Conservation (phyloP, 345 rosid genomes). For the Rhodamnia rubescens region DNA sequence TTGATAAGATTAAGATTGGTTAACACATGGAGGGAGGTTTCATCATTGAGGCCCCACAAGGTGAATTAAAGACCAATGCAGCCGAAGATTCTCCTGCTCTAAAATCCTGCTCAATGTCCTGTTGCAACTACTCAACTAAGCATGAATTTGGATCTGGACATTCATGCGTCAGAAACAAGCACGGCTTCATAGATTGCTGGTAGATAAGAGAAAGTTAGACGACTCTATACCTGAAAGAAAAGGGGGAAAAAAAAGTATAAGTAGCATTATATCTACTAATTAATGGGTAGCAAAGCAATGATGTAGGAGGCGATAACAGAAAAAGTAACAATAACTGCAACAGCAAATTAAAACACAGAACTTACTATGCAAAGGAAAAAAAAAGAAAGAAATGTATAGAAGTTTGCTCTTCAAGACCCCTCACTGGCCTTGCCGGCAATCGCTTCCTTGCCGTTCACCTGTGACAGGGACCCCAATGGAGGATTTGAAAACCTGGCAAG, state of each 20-base stretch:
- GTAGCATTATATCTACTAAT: neutral
- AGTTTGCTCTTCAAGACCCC: constrained; percentile 23
- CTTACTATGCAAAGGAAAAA: constrained; percentile 22
- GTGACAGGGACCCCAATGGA: constrained; percentile 28
- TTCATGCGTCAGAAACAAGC: neutral
- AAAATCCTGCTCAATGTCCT: neutral
- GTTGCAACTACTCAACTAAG: neutral
- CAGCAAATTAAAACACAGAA: neutral
- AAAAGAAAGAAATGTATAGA: neutral
- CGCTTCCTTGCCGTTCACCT: constrained; percentile 40
- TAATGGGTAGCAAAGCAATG: neutral
- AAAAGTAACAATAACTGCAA: neutral
- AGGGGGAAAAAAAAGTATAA: neutral
- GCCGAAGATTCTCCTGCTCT: constrained; percentile 1
- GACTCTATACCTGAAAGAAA: constrained; percentile 50
- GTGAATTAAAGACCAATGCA: constrained; percentile 1
- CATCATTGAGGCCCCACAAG: constrained; percentile 39
- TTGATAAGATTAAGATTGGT: constrained; percentile 17
- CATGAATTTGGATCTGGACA: neutral
- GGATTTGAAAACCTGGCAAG: constrained; percentile 53
- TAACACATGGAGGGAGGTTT: constrained; percentile 23
- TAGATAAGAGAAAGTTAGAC: constrained; percentile 28
- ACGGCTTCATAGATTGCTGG: neutral
- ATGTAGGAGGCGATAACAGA: neutral
- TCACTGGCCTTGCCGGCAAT: constrained; percentile 56